Percentiles rank a stretch among this genome's conserved stretches.
These are phyloP conservation scores for Talaromyces rugulosus DNA, from an alignment of 2,329 filamentous ascomycete genomes.

Conservation along the genomic window DNA sequence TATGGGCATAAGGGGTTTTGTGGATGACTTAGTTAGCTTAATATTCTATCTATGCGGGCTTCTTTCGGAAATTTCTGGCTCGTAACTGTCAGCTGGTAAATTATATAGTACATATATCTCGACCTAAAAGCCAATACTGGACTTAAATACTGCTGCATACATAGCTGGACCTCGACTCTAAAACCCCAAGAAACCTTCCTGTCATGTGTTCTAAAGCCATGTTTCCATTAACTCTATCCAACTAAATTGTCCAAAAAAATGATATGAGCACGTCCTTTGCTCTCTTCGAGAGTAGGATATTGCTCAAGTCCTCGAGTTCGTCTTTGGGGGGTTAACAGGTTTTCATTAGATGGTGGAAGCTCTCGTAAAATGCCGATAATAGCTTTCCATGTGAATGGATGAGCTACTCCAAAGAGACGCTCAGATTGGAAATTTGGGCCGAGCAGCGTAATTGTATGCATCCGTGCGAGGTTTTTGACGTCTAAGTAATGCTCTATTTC, in stretches of 20 bases:
- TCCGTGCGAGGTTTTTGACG: constrained; percentile 46
- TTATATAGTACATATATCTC: no score
- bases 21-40: no score
- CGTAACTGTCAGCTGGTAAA: no score
- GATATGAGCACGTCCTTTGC: constrained; percentile 23
- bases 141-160: no score
- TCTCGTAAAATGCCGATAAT: constrained; percentile 34
- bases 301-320: constrained; percentile 19
- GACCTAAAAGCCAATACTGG: no score
- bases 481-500: constrained; percentile 45
- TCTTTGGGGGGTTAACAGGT: constrained; percentile 22
- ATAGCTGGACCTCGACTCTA: no score
- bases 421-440: constrained; percentile 44
- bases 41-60: no score
- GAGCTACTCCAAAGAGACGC: constrained; percentile 52
- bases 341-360: constrained; percentile 35
- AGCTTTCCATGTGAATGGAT: constrained; percentile 45
- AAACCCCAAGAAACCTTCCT: no score
- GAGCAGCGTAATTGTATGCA: constrained; percentile 52
- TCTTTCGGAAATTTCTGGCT: no score
- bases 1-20: no score
- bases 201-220: no score
- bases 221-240: constrained; percentile 21
- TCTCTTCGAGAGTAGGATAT: constrained; percentile 17
- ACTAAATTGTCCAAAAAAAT: constrained; percentile 18